Evolutionary conservation across 2,329 filamentous ascomycete genomes (phyloP).

Genomic region (Fusarium sp.): DNA sequence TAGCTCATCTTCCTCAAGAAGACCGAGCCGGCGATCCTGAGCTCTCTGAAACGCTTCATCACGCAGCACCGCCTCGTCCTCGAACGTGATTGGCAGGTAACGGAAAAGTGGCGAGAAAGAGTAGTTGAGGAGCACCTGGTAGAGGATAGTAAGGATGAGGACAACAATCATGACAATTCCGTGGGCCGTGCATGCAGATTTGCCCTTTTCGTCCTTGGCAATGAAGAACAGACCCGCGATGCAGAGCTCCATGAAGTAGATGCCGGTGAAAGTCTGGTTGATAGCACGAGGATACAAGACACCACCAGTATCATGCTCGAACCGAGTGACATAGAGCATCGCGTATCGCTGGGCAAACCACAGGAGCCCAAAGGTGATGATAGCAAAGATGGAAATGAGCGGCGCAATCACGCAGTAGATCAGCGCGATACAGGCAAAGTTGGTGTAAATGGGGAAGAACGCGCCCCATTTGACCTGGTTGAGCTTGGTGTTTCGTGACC

Average conservation of each 20-base stretch:
- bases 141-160: slow-evolving; percentile 77
- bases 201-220: slow-evolving; percentile 66
- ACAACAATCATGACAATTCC: slow-evolving; percentile 87
- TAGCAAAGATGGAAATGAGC: slow-evolving; percentile 90
- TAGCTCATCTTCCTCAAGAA: slow-evolving; percentile 65
- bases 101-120: slow-evolving; percentile 88
- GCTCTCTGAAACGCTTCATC: slow-evolving; percentile 89
- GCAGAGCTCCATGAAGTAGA: slow-evolving; percentile 95
- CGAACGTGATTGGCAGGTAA: slow-evolving; percentile 93
- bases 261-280: slow-evolving; percentile 93
- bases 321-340: slow-evolving; percentile 93
- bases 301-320: slow-evolving; percentile 90
- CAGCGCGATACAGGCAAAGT: slow-evolving; percentile 91
- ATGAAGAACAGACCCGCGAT: slow-evolving; percentile 92
- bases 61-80: slow-evolving; percentile 92
- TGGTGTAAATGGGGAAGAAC: slow-evolving; percentile 96
- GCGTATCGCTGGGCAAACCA: slow-evolving; percentile 98
- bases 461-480: slow-evolving; percentile 87
- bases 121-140: slow-evolving; percentile 83
- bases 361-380: slow-evolving; percentile 90
- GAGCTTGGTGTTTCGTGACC: slow-evolving; percentile 83
- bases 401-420: slow-evolving; percentile 92
- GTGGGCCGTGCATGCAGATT: slow-evolving; percentile 76
- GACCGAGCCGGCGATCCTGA: slow-evolving; percentile 77
- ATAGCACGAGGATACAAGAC: slow-evolving; percentile 91